These are phyloP conservation scores for Phytophthora tubulina DNA, from an alignment of 352 stramenopile genomes.

Conservation along the genomic window DNA sequence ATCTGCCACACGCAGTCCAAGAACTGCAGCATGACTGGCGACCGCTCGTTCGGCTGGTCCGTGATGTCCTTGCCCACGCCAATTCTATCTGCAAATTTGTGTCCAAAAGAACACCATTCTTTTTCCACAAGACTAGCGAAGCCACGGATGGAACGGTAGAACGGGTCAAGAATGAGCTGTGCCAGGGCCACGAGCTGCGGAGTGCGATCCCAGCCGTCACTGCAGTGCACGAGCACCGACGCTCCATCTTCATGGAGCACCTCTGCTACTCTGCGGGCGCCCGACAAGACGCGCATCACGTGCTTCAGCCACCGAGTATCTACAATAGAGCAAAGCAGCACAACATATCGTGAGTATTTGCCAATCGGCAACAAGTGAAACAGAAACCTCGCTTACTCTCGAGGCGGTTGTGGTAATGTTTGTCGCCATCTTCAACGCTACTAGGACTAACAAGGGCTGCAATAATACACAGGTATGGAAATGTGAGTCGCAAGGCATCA, in stretches of 20 bases:
- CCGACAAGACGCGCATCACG: slow-evolving; percentile 90
- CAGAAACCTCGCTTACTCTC: slow-evolving; percentile 62
- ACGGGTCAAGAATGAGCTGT: slow-evolving; percentile 88
- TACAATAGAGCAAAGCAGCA: slow-evolving; percentile 29
- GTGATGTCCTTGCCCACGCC: slow-evolving; percentile 83
- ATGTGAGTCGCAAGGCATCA: slow-evolving; percentile 13
- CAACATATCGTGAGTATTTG: slow-evolving; percentile 11
- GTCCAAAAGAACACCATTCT: slow-evolving; percentile 91
- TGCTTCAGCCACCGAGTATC: slow-evolving; percentile 97
- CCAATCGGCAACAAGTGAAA: background rate
- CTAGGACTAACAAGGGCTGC: slow-evolving; percentile 83
- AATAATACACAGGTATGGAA: slow-evolving; percentile 10
- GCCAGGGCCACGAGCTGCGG: slow-evolving; percentile 83
- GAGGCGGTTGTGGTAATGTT: slow-evolving; percentile 89
- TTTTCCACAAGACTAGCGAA: slow-evolving; percentile 89
- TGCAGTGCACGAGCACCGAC: slow-evolving; percentile 88
- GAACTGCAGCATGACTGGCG: slow-evolving; percentile 89
- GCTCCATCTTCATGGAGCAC: slow-evolving; percentile 88
- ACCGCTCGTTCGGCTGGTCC: slow-evolving; percentile 85
- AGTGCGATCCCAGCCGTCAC: slow-evolving; percentile 90
- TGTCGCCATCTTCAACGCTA: slow-evolving; percentile 86
- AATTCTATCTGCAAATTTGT: slow-evolving; percentile 91
- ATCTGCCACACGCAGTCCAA: slow-evolving; percentile 91
- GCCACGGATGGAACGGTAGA: slow-evolving; percentile 87
- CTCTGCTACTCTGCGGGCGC: slow-evolving; percentile 74